Conservation (phyloP, 805 yeast species). For the Ogataea pilisensis region DNA sequence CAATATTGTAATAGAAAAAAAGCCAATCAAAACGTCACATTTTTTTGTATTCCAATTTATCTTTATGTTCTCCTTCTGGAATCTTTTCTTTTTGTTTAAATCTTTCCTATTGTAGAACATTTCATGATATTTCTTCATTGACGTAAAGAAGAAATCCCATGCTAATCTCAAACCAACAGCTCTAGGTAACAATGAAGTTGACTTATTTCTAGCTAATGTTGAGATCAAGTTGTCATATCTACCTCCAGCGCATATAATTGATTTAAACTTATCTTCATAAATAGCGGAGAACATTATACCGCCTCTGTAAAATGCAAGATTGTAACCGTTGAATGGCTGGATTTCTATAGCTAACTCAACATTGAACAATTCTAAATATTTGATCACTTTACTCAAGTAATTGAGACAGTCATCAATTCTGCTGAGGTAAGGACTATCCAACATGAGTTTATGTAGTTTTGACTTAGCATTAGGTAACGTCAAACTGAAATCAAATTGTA, state of each 20-base stretch:
- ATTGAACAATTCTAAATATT: slow-evolving; percentile 53
- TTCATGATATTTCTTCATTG: slow-evolving; percentile 46
- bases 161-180: slow-evolving; percentile 90
- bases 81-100: slow-evolving; percentile 27
- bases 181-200: slow-evolving; percentile 34
- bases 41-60: slow-evolving; percentile 49
- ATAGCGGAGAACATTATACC: slow-evolving; percentile 90
- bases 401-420: slow-evolving; percentile 59
- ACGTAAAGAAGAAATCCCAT: slow-evolving; percentile 56
- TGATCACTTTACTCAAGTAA: slow-evolving; percentile 58
- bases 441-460: slow-evolving; percentile 65
- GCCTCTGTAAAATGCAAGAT: slow-evolving; percentile 68
- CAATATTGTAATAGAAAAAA: slow-evolving; percentile 55
- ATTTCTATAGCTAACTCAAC: slow-evolving; percentile 47
- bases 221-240: slow-evolving; percentile 76
- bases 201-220: slow-evolving; percentile 51
- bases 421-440: slow-evolving; percentile 61
- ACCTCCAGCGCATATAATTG: slow-evolving; percentile 86
- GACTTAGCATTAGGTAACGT: slow-evolving; percentile 62
- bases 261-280: slow-evolving; percentile 50
- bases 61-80: slow-evolving; percentile 26
- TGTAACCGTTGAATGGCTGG: slow-evolving; percentile 82
- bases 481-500: slow-evolving; percentile 70
- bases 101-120: slow-evolving; percentile 26
- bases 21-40: slow-evolving; percentile 78